Evolutionary conservation across 2,329 filamentous ascomycete species (phyloP).

Genomic region (Daldinia sp.): DNA sequence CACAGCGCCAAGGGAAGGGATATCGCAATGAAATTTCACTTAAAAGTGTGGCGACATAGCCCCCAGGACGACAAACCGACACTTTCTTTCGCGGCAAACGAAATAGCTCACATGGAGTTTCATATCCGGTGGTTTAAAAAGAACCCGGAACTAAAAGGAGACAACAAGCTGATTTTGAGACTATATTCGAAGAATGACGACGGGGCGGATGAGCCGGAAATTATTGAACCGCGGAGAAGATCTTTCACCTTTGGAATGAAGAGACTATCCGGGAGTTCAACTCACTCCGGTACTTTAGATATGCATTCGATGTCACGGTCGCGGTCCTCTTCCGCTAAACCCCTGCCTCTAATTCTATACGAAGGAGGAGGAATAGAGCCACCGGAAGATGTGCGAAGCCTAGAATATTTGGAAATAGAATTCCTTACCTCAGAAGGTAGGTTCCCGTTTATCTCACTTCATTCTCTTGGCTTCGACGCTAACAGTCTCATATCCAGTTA

Average conservation of each 20-base stretch:
- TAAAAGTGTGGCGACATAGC: constrained; percentile 37
- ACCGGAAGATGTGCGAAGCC: constrained; percentile 21
- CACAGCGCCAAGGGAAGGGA: constrained; percentile 26
- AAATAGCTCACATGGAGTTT: constrained; percentile 36
- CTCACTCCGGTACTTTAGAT: background rate
- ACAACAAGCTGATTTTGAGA: constrained; percentile 29
- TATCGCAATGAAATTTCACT: constrained; percentile 31
- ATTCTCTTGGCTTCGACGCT: background rate
- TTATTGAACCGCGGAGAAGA: constrained; percentile 2
- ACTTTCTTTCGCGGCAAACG: constrained; percentile 36
- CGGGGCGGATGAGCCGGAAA: constrained; percentile 17
- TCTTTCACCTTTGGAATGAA: constrained; percentile 11
- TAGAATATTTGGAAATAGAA: constrained; percentile 38
- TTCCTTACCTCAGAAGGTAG: constrained; percentile 33
- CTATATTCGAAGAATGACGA: constrained; percentile 27
- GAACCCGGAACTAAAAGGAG: constrained; percentile 33
- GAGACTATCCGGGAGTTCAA: constrained; percentile 12
- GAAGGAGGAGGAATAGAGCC: constrained; percentile 31
- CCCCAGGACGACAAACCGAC: constrained; percentile 33
- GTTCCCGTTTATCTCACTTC: background rate
- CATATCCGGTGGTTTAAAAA: constrained; percentile 39
- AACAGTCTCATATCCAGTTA: constrained; percentile 11
- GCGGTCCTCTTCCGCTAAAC: constrained; percentile 13
- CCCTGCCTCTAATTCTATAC: constrained; percentile 25
- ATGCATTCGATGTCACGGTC: constrained; percentile 1